A percentile compares a stretch with the other conserved stretches of the same genome.
Conservation (phyloP, 257 asterid species). For the Solanum rostratum region DNA sequence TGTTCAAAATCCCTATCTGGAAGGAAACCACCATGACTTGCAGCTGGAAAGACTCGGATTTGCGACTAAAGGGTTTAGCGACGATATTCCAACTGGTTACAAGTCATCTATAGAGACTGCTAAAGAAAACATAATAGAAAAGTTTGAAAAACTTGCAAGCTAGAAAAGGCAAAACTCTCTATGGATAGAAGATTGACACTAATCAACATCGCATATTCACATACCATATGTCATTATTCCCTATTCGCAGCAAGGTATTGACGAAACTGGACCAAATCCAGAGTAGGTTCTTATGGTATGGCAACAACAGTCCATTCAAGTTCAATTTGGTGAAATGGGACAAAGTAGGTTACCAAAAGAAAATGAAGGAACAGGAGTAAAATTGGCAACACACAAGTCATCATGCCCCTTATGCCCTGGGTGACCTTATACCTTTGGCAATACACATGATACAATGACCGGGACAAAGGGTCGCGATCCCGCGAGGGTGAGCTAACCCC, state of each 20-base stretch:
- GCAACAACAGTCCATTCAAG: not conserved
- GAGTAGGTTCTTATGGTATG: not conserved
- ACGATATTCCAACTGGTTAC: not conserved
- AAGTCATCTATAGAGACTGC: not conserved
- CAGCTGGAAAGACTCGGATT: not conserved
- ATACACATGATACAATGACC: no score
- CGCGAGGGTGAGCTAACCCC: no score
- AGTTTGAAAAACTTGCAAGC: not conserved
- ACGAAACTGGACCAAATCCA: not conserved
- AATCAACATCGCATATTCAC: not conserved
- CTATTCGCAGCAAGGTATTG: not conserved
- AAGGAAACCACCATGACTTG: not conserved
- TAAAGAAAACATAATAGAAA: not conserved
- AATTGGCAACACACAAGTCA: not conserved
- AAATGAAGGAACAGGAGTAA: not conserved
- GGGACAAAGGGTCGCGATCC: no score
- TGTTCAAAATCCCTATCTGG: not conserved
- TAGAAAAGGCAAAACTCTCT: not conserved
- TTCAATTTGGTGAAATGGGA: not conserved
- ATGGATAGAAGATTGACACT: not conserved
- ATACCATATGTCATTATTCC: not conserved
- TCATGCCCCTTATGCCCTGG: no score
- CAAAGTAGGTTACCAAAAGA: not conserved
- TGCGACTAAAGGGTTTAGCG: not conserved
- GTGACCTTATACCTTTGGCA: no score